Percentiles rank a stretch among this genome's conserved stretches.
Evolutionary conservation across 2,329 filamentous ascomycete genomes (phyloP).

Genomic region (Fusarium floridanum): DNA sequence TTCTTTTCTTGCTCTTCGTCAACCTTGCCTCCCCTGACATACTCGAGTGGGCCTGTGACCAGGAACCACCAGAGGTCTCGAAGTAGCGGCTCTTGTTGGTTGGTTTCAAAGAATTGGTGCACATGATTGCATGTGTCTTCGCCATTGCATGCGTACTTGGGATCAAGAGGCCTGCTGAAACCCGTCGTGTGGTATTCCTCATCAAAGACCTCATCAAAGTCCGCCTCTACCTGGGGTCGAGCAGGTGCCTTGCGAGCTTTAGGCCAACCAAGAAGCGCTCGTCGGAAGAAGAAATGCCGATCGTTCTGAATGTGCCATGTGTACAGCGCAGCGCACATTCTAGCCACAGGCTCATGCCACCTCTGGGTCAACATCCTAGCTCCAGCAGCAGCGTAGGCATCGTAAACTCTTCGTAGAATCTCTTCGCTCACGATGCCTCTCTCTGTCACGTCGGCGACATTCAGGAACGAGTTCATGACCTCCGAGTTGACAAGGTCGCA

Average conservation of each 20-base stretch:
- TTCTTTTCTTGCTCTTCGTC: conserved; percentile 25
- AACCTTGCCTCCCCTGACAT: conserved; percentile 28
- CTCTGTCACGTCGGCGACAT: conserved; percentile 39
- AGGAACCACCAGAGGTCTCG: conserved; percentile 37
- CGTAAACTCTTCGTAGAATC: conserved; percentile 34
- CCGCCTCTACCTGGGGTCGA: conserved; percentile 43
- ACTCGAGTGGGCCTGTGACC: conserved; percentile 29
- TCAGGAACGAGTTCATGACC: conserved; percentile 43
- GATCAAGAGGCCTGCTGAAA: conserved; percentile 40
- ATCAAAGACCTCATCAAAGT: conserved; percentile 50
- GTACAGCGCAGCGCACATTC: conserved; percentile 49
- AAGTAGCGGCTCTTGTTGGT: conserved; percentile 28
- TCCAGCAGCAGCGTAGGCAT: conserved; percentile 39
- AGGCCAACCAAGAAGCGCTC: conserved; percentile 47
- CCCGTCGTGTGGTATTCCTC: conserved; percentile 45
- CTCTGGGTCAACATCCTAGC: conserved; percentile 48
- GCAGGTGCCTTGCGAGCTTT: conserved; percentile 47
- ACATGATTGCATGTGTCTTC: conserved; percentile 37
- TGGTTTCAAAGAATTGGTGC: conserved; percentile 5
- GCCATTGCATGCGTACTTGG: conserved; percentile 29
- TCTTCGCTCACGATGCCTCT: conserved; percentile 35
- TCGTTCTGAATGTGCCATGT: conserved; percentile 52
- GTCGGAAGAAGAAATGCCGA: conserved; percentile 49
- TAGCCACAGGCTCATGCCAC: conserved; percentile 50
- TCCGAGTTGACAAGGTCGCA: conserved; percentile 42